A percentile compares a stretch with the other conserved stretches of the same genome.
These are phyloP conservation scores for Periconia macrospinosa DNA, from an alignment of 2,329 filamentous ascomycete genomes.

Conservation along the genomic window DNA sequence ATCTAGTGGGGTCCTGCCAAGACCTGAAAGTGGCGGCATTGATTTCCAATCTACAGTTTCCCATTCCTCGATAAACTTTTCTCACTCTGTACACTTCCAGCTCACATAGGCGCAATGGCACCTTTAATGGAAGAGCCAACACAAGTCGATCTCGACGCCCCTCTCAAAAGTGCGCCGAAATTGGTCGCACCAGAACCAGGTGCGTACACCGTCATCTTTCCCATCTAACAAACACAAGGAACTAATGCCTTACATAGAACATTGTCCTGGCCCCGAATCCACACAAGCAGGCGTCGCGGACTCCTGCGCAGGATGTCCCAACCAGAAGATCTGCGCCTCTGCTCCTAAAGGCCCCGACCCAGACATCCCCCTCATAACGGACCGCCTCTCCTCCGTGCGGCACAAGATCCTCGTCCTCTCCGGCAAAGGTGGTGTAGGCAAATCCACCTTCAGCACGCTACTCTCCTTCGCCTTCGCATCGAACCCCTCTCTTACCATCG, in stretches of 20 bases:
- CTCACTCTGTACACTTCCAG: constrained; percentile 4
- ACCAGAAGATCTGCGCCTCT: constrained; percentile 92
- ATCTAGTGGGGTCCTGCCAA: constrained; percentile 23
- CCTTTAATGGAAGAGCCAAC: constrained; percentile 74
- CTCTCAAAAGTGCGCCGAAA: constrained; percentile 75
- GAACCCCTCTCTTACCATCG: constrained; percentile 77
- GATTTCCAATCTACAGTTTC: constrained; percentile 27
- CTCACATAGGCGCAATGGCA: constrained; percentile 60
- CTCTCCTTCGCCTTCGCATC: constrained; percentile 87
- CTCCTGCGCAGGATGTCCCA: constrained; percentile 92
- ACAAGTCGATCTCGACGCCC: constrained; percentile 72
- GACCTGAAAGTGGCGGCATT: constrained; percentile 18
- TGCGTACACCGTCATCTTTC: constrained; percentile 55
- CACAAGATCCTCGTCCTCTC: constrained; percentile 93
- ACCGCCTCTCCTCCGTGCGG: constrained; percentile 75
- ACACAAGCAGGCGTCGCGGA: constrained; percentile 68
- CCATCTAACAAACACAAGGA: constrained; percentile 50
- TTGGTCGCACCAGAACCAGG: constrained; percentile 90
- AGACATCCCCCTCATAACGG: constrained; percentile 85
- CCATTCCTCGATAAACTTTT: constrained; percentile 19
- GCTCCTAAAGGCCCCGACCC: constrained; percentile 95
- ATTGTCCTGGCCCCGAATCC: constrained; percentile 90
- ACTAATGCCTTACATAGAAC: constrained; percentile 56
- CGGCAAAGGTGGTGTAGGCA: constrained; percentile 95
- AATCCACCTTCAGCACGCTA: constrained; percentile 89